phyloP scores from a whole-genome alignment of 2,329 filamentous ascomycete genomes.

The Thelonectria olida region DNA sequence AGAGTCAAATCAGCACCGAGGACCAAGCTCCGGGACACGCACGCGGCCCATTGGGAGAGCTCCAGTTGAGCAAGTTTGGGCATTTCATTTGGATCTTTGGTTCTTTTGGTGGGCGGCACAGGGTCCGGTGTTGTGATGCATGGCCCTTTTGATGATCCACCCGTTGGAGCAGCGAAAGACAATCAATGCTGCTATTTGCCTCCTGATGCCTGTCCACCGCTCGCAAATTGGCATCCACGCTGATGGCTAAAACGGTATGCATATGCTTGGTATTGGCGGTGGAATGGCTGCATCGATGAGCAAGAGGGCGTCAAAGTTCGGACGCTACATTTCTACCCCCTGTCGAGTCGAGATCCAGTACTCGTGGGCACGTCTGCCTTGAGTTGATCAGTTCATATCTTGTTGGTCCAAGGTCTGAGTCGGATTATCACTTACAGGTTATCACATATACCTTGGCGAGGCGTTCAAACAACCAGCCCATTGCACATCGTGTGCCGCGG shows the following conservation, averaged over 20 bases:
- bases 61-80: constrained; percentile 5
- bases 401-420: too few relatives aligned
- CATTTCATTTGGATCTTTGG: constrained; percentile 17
- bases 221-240: not conserved
- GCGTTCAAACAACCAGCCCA: not conserved
- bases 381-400: not conserved
- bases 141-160: constrained; percentile 3
- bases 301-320: not conserved
- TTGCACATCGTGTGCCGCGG: not conserved
- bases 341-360: not conserved
- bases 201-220: not conserved
- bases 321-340: too few relatives aligned
- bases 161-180: not conserved
- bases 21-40: constrained; percentile 6
- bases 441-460: not conserved
- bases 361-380: not conserved
- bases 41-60: constrained; percentile 4
- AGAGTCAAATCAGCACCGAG: constrained; percentile 23
- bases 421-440: too few relatives aligned
- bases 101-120: not conserved
- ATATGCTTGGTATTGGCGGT: too few relatives aligned
- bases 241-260: not conserved
- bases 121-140: constrained; percentile 2
- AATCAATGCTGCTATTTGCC: not conserved
- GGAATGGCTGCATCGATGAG: not conserved